A percentile compares a stretch with the other conserved stretches of the same genome.
Conservation (phyloP, 2,329 filamentous ascomycete genomes). For the Aureobasidium vineae region DNA sequence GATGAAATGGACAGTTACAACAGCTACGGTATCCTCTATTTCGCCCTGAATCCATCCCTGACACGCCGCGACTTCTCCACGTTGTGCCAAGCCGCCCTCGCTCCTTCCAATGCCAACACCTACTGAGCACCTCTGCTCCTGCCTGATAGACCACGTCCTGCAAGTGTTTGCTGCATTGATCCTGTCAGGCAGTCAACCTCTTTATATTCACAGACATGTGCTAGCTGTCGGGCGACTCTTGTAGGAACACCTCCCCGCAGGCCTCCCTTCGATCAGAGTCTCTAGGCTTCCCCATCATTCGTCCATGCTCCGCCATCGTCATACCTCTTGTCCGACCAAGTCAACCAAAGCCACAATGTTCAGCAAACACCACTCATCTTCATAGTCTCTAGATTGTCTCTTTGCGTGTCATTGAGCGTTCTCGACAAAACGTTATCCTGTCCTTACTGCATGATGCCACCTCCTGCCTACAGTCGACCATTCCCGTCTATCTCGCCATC, state of each 20-base stretch:
- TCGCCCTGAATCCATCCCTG: conserved; percentile 25
- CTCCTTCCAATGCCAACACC: neutral
- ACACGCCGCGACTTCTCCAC: conserved; percentile 18
- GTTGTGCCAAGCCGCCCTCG: conserved; percentile 10
- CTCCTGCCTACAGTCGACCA: conserved; percentile 7
- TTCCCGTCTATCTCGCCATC: neutral
- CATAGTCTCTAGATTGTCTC: neutral
- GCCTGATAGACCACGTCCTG: neutral
- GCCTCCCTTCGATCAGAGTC: conserved; percentile 1
- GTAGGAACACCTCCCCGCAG: neutral
- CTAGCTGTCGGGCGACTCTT: neutral
- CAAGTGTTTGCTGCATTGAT: neutral
- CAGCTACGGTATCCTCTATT: conserved; percentile 19
- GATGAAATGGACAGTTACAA: conserved; percentile 11
- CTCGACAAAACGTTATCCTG: neutral
- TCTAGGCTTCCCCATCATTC: conserved; percentile 22
- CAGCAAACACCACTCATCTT: neutral
- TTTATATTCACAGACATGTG: neutral
- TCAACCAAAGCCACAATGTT: neutral
- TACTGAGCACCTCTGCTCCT: neutral
- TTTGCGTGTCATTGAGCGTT: neutral
- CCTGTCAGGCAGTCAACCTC: neutral
- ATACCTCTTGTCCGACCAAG: neutral
- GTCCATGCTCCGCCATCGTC: conserved; percentile 14
- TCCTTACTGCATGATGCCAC: conserved; percentile 14